Conservation (phyloP, 2,329 filamentous ascomycete species). For the Catunica adiposa region DNA sequence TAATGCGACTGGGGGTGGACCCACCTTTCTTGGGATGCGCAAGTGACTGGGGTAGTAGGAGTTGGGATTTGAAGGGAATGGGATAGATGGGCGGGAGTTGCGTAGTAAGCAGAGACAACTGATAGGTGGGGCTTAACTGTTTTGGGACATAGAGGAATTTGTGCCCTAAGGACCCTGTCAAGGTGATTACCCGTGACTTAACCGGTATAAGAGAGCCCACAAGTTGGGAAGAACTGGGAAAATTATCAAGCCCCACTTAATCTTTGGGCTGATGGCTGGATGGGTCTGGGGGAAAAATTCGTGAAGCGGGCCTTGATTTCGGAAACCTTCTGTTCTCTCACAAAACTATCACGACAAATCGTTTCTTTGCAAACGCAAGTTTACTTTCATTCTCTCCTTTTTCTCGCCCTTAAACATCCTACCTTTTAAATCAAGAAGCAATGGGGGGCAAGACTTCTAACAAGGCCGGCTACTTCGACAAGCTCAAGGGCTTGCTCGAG, state of each 20-base stretch:
- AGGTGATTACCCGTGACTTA: conserved; percentile 9
- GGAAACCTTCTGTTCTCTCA: background rate
- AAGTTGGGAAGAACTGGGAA: conserved; percentile 1
- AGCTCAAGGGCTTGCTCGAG: conserved; percentile 95
- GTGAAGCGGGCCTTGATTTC: background rate
- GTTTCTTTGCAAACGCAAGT: conserved; percentile 13
- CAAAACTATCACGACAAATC: conserved; percentile 21
- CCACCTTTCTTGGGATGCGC: background rate
- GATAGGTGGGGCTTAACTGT: background rate
- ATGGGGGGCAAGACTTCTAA: conserved; percentile 94
- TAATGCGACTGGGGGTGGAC: background rate
- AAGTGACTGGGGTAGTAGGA: background rate
- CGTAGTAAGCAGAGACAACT: too few species aligned
- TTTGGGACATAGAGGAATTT: background rate
- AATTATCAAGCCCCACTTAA: background rate
- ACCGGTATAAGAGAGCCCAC: conserved; percentile 8
- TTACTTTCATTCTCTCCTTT: conserved; percentile 9
- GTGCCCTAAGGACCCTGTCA: conserved; percentile 23
- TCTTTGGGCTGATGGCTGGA: background rate
- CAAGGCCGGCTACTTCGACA: conserved; percentile 98
- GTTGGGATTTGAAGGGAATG: background rate
- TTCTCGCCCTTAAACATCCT: conserved; percentile 90
- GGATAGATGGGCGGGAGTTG: too few species aligned
- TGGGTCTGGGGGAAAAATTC: conserved; percentile 8
- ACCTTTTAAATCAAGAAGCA: conserved; percentile 78